Evolutionary conservation across 2,329 filamentous ascomycete species (phyloP).

Genomic region (Hawksworthiomyces lignivorus): DNA sequence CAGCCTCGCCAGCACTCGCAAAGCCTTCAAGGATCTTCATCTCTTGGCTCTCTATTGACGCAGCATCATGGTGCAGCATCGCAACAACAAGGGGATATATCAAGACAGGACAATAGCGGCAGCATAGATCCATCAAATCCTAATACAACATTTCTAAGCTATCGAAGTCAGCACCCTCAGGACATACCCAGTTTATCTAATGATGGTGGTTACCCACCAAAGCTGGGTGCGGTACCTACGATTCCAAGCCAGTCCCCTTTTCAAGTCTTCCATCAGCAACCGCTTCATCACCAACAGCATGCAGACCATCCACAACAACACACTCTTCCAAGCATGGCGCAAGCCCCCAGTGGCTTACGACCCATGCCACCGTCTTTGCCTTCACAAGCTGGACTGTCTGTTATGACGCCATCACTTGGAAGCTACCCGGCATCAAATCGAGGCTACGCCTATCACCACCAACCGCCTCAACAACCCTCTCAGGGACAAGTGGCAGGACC

Average conservation of each 20-base stretch:
- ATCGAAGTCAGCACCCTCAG: slow-evolving; percentile 5
- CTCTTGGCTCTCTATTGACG: too few relatives aligned
- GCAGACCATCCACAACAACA: not conserved
- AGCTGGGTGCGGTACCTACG: not conserved
- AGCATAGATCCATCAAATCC: not conserved
- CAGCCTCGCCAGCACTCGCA: not conserved
- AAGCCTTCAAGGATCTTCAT: too few relatives aligned
- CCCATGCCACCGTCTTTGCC: not conserved
- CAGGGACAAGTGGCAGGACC: slow-evolving; percentile 2
- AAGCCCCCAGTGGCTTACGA: not conserved
- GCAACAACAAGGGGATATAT: too few relatives aligned
- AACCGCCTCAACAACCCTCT: not conserved
- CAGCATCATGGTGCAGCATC: too few relatives aligned
- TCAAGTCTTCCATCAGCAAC: slow-evolving; percentile 6
- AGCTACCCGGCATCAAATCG: too few relatives aligned
- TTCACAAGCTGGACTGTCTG: too few relatives aligned
- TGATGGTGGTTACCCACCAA: slow-evolving; percentile 4
- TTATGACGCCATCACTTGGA: too few relatives aligned
- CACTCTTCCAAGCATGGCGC: not conserved
- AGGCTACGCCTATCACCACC: not conserved
- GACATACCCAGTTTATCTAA: not conserved
- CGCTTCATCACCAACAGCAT: slow-evolving; percentile 5
- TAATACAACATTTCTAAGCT: slow-evolving; percentile 1
- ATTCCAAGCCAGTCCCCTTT: slow-evolving; percentile 5
- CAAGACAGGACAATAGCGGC: not conserved